Percentiles rank a stretch among this genome's conserved stretches.
phyloP scores from a whole-genome alignment of 306 rosid genomes.

The Medicago lupulina region DNA sequence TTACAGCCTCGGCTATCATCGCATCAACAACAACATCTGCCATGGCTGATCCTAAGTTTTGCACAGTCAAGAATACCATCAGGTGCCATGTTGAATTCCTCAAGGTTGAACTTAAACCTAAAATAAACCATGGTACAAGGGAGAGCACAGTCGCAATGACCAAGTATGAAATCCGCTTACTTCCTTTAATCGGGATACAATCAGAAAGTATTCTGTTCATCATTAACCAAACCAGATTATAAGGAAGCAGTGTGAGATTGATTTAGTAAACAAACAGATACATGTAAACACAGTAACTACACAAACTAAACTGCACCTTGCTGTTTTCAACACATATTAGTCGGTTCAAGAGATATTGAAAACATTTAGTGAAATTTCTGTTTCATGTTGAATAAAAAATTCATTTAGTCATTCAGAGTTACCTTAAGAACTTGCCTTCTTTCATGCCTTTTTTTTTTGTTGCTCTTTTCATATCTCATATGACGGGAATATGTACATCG shows the following conservation, averaged over 20 bases:
- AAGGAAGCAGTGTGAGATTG: conserved; percentile 29
- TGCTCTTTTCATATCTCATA: conserved; percentile 16
- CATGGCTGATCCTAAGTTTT: conserved; percentile 89
- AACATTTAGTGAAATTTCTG: conserved; percentile 2
- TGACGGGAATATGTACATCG: conserved; percentile 13
- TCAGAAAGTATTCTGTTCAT: conserved; percentile 79
- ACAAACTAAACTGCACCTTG: conserved; percentile 38
- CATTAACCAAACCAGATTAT: conserved; percentile 42
- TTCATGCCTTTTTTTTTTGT: neutral
- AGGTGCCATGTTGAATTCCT: conserved; percentile 75
- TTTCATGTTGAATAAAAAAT: conserved; percentile 12
- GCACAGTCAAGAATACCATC: conserved; percentile 68
- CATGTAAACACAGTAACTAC: neutral
- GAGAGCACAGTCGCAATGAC: conserved; percentile 78
- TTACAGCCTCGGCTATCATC: conserved; percentile 90
- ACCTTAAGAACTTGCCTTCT: conserved; percentile 12
- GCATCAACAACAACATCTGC: conserved; percentile 96
- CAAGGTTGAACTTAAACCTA: conserved; percentile 60
- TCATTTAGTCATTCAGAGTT: neutral
- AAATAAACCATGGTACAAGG: conserved; percentile 78
- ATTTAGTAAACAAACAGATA: conserved; percentile 24
- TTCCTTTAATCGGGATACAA: conserved; percentile 85
- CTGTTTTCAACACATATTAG: conserved; percentile 5
- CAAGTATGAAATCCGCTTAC: conserved; percentile 80
- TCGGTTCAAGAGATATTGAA: neutral